Conservation (phyloP, 2,329 filamentous ascomycete genomes). For the Coniella vitis region DNA sequence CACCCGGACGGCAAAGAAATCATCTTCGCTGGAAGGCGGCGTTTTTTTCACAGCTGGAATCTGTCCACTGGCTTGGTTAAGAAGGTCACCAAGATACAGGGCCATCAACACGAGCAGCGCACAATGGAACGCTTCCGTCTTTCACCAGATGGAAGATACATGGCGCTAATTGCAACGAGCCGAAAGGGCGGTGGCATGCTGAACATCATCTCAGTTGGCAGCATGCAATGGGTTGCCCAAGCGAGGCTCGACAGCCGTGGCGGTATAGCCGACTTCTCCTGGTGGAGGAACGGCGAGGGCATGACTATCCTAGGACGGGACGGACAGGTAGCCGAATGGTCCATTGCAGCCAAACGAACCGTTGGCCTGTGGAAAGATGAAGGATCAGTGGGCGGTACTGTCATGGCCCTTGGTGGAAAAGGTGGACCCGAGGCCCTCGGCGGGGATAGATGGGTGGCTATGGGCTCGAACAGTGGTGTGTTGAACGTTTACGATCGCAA, state of each 20-base stretch:
- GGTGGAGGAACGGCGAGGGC: slow-evolving; percentile 82
- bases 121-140: slow-evolving; percentile 87
- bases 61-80: slow-evolving; percentile 73
- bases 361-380: slow-evolving; percentile 84
- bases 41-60: slow-evolving; percentile 94
- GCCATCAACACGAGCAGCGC: slow-evolving; percentile 74
- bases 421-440: slow-evolving; percentile 58
- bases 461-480: slow-evolving; percentile 81
- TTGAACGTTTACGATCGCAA: slow-evolving; percentile 89
- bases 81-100: slow-evolving; percentile 70
- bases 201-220: slow-evolving; percentile 73
- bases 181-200: slow-evolving; percentile 82
- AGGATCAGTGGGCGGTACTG: slow-evolving; percentile 78
- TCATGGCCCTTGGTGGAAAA: slow-evolving; percentile 69
- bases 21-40: slow-evolving; percentile 79
- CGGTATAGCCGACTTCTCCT: slow-evolving; percentile 83
- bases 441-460: slow-evolving; percentile 79
- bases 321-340: slow-evolving; percentile 88
- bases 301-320: slow-evolving; percentile 78
- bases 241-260: slow-evolving; percentile 75
- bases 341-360: slow-evolving; percentile 59
- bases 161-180: slow-evolving; percentile 73
- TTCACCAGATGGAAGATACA: slow-evolving; percentile 78
- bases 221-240: slow-evolving; percentile 81
- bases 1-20: slow-evolving; percentile 67